phyloP scores from a whole-genome alignment of 1,284 basidiomycete species.

The Rhodotorula sp. region DNA sequence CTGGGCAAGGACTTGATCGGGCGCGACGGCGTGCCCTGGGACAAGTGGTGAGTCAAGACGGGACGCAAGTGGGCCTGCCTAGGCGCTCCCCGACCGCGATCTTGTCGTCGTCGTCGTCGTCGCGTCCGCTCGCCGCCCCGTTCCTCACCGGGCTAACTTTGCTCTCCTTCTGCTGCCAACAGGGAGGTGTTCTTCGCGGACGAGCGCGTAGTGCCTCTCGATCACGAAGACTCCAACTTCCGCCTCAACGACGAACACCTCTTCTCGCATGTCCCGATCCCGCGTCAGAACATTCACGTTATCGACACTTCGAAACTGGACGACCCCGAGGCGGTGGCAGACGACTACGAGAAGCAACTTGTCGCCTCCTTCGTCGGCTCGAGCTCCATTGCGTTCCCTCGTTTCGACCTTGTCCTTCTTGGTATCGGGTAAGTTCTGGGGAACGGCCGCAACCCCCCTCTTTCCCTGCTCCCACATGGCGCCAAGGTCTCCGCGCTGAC shows the following conservation, averaged over 20 bases:
- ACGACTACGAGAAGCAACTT: slow-evolving; percentile 86
- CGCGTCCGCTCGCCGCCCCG: too few relatives aligned
- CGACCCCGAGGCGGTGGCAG: slow-evolving; percentile 54
- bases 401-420: slow-evolving; percentile 90
- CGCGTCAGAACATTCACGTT: slow-evolving; percentile 73
- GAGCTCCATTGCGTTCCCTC: slow-evolving; percentile 86
- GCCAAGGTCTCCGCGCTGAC: background rate
- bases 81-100: background rate
- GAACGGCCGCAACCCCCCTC: too few relatives aligned
- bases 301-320: slow-evolving; percentile 68
- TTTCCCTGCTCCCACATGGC: background rate
- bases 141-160: too few relatives aligned
- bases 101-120: background rate
- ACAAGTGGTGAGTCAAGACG: slow-evolving; percentile 72
- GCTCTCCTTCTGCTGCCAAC: slow-evolving; percentile 13
- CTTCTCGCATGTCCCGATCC: slow-evolving; percentile 81
- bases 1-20: slow-evolving; percentile 68
- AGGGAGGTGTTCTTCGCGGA: slow-evolving; percentile 99
- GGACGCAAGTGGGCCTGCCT: too few relatives aligned
- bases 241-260: slow-evolving; percentile 69
- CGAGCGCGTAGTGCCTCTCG: slow-evolving; percentile 90
- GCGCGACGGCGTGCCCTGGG: slow-evolving; percentile 80
- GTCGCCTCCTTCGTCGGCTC: slow-evolving; percentile 84
- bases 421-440: slow-evolving; percentile 64
- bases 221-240: slow-evolving; percentile 91